Evolutionary conservation across 441 rosid species (phyloP), one percentile per base, ranked within the genome.

Genomic region (Macaranga tanarius): DNA sequence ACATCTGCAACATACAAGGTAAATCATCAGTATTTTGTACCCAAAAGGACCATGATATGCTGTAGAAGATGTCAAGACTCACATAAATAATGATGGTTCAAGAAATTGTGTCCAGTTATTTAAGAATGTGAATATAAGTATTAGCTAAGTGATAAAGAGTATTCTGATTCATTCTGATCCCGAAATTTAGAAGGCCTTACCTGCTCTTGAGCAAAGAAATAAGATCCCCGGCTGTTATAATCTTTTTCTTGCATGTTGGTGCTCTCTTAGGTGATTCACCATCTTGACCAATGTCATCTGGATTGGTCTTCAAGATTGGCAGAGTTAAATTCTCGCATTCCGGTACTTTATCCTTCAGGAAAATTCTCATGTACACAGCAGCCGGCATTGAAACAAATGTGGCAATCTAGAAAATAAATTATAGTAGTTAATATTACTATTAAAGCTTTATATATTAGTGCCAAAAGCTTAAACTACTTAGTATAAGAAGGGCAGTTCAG

Each of bases 341-440:
- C 0, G 69, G 67, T 23, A 63, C 26, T 63, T 77, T 85, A 54
- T 95, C 97, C 76, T 86, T 71, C 20, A 95, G 87, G 69, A 92
- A 92, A 68, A 89, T 44, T 79, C 97, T 88, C 99, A 91, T 88
- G 87, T 95, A 92, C 20, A 86, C 87, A 20, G 76, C 77, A 0
- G 88, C 93, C 70, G 81, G 56, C 79, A 90, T 82, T 10, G 85
- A 85, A 15, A 79, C 77, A 72, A 80, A 56, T 8, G 95, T 81
- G 31, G 97, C 92, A 28, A 87, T 83, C 97, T 95, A 28, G 80
- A 25, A 76, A 34, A 38, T 45, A 2, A 19, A 64, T 25, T 58
- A 26, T 13, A 20, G 2, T n/a, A n/a, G n/a, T n/a, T 0, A 56
- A 34, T 4, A 48, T 16, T 15, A 44, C 44, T 38, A 22, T 51